Evolutionary conservation across 78 protist genomes (phyloP), one percentile per base, ranked within the genome.

Genomic region (Dictyostelium purpureum): DNA sequence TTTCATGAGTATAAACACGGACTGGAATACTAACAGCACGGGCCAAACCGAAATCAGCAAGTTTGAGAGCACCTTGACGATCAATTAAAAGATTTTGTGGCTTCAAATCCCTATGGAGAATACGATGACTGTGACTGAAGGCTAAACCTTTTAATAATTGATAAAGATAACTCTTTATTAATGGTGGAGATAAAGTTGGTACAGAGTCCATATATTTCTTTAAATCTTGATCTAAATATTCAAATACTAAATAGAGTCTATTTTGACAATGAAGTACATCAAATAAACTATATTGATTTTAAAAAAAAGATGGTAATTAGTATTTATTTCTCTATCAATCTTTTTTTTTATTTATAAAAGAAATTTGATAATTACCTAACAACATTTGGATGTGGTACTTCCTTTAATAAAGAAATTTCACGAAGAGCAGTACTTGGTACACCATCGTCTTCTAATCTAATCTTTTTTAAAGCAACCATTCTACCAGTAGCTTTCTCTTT

Each of bases 11-110:
- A 94, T 94, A 97, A 10, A 98, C 70, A 45, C 98, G 95, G 21
- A 99, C 96, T 26, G 99, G 99, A 31, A 98, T 96, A 56, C 98
- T 97, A 77, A 96, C 96, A 0, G 94, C 89, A 80, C 94, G 91
- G 14, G 96, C 97, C 69, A 98, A 96, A 31, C 99, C 99, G 33
- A 99, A 99, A 82, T 99, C 99, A 18, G 99, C 99, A n/a, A 99
- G 70, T 91, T 99, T 99, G 49, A 99, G 87, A 11, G 49, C 70
- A 21, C 98, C 97, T 33, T 47, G 6, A 66, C 77, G 59, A 87
- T 96, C 95, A 79, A 99, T 91, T 51, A 98, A 97, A 28, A 98
- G 88, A 65, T 99, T 99, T 76, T 98, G 99, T 26, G 99, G 99
- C 89, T 99, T 99, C 47, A 99, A 73, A 79, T 99, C 99, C 24